Base-by-base conservation (phyloP, 2,329 filamentous ascomycete species). In the Emergomyces africanus region DNA sequence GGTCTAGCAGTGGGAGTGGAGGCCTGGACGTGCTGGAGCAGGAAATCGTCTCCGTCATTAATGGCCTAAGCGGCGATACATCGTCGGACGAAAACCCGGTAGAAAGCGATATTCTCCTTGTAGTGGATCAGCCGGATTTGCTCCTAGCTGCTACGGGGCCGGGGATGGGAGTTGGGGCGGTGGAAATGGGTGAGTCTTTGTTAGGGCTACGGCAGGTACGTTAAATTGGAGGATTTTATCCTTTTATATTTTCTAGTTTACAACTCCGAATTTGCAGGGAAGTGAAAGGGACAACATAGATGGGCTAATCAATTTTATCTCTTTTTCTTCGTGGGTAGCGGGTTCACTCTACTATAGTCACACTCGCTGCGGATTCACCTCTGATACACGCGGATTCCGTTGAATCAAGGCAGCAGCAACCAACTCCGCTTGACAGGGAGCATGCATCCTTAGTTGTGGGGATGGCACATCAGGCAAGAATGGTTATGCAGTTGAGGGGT, bases 391-490 rank as follows among this genome's bases (percentile, higher is more conserved):
- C 72, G 62, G 66, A 66, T 35, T 67, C 69, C 35, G 10, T 23
- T 14, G 39, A 44, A n/a, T 54, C 33, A 15, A 15, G 3, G 5
- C 70, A 74, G 28, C 73, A 63, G 53, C 73, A 71, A 58, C 82
- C 81, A 64, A 88, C 87, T 12, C 79, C 81, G 1, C 71, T 95
- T 48, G 89, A 94, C 70, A 81, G 78, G 54, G 81, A 86, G 61
- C 84, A 89, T 66, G 83, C 88, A 1, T 80, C 84, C n/a, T 82
- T 96, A 61, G 74, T 87, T 23, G 77, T 90, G 41, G 82, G 81
- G 5, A 74, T 87, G 63, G 88, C 87, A n/a, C 90, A 96, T 70
- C 80, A 83, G 66, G 89, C 90, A 9, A 75, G 82, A n/a, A 77
- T 81, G 62, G 80, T 92, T 3, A 74, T 95, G 66, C 83, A 88